Base-by-base conservation (phyloP, 495 filamentous ascomycete species). In the Niebla homalea region DNA sequence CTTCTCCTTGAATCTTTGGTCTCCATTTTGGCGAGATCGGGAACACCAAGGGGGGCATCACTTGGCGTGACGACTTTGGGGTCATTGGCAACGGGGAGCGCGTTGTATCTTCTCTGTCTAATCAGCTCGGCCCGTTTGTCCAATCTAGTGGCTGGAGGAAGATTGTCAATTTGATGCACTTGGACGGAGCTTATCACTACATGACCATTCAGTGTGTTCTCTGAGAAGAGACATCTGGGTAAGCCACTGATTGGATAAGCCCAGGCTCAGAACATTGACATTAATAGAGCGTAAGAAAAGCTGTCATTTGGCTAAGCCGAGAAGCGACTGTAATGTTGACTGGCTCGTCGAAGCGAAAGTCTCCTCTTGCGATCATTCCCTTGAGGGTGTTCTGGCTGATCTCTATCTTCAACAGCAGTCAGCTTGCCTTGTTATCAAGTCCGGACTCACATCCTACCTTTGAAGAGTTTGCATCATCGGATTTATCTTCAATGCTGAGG, bases 41-140 rank as follows among this genome's bases (percentile, higher is more conserved):
- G 8, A 26, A n/a, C n/a, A n/a, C n/a, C n/a, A n/a, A n/a, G n/a
- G n/a, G n/a, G n/a, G n/a, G 16, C 20, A 36, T 50, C 18, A 49
- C n/a, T 20, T 25, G 36, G 20, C 5, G 21, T 7, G 15, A 36
- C 48, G 26, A 50, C 8, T 8, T 45, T 55, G 37, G 49, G 48
- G 21, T 55, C 52, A 20, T 35, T 55, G 25, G 52, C 52, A 16
- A 55, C 40, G 16, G 49, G 1, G 15, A 46, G 49, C 36, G 3
- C 40, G 52, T 21, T 35, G 32, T 52, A 52, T 19, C 52, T 18
- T 12, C 52, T 18, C 41, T 55, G 37, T 23, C 36, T 55, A 26
- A 55, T 55, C 23, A 55, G 52, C 49, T 55, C 48, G 12, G 52
- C 49, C 37, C 52, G 52, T 16, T 51, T 55, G 26, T 55, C 52